These are phyloP conservation scores for Dissoconium aciculare DNA, from an alignment of 2,329 filamentous ascomycete species.

Conservation along the genomic window DNA sequence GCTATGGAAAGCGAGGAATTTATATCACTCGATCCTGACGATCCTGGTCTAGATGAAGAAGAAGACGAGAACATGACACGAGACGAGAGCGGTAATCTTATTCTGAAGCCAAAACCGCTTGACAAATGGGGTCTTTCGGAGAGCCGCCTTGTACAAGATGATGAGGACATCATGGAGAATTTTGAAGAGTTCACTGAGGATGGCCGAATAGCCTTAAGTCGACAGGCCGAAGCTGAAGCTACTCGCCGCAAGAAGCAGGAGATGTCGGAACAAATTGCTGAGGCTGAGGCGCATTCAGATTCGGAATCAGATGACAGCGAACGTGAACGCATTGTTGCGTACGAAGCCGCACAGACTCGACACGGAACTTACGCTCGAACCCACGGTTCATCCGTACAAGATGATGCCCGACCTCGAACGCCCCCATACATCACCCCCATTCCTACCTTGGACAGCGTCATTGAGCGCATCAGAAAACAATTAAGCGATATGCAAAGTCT, in stretches of 20 bases:
- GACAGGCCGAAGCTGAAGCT: conserved; percentile 61
- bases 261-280: conserved; percentile 70
- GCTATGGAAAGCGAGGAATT: conserved; percentile 54
- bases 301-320: conserved; percentile 45
- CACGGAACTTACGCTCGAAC: conserved; percentile 55
- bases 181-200: conserved; percentile 70
- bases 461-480: conserved; percentile 48
- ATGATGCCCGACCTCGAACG: conserved; percentile 20
- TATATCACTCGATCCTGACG: conserved; percentile 48
- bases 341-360: conserved; percentile 72
- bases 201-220: conserved; percentile 61
- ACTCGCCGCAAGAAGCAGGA: conserved; percentile 49
- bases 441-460: conserved; percentile 53
- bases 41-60: conserved; percentile 29
- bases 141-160: conserved; percentile 63
- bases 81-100: conserved; percentile 30
- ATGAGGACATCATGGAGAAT: conserved; percentile 84
- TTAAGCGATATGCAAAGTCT: conserved; percentile 46
- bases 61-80: conserved; percentile 28
- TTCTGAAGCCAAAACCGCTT: conserved; percentile 33
- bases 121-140: conserved; percentile 43
- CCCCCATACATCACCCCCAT: conserved; percentile 56
- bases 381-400: conserved; percentile 4
- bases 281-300: conserved; percentile 35
- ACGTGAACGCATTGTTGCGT: conserved; percentile 54